Conservation (phyloP, 306 rosid genomes). For the Sesbania bispinosa region DNA sequence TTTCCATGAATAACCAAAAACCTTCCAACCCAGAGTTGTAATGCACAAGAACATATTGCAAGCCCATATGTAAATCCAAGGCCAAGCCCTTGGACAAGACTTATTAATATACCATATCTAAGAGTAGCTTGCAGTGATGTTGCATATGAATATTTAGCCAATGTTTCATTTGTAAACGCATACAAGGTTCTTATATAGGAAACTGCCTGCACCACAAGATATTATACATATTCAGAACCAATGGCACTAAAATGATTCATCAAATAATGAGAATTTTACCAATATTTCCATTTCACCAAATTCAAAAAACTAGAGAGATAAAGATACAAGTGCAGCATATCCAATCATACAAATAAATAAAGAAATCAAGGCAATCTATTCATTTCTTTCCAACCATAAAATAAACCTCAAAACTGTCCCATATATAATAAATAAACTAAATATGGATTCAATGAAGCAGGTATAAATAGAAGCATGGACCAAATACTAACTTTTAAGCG, state of each 20-base stretch:
- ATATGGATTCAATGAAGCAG: not conserved
- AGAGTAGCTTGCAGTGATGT: constrained; percentile 98
- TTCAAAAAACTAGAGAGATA: constrained; percentile 1
- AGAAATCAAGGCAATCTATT: not conserved
- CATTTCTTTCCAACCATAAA: constrained; percentile 13
- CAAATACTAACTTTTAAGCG: not conserved
- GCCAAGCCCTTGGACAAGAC: constrained; percentile 99
- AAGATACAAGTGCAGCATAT: not conserved
- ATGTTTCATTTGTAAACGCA: constrained; percentile 95
- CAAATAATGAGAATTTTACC: constrained; percentile 15
- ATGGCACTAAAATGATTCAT: constrained; percentile 8
- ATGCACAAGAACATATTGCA: constrained; percentile 99
- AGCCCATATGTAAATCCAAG: constrained; percentile 99
- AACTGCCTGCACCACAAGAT: constrained; percentile 76
- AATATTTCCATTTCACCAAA: constrained; percentile 13
- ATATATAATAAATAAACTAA: not conserved
- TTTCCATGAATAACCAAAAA: constrained; percentile 50
- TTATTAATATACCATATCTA: constrained; percentile 95
- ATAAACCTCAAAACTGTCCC: not conserved
- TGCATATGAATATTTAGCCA: constrained; percentile 98
- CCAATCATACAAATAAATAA: constrained; percentile 15
- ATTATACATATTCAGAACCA: constrained; percentile 26
- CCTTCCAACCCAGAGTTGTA: constrained; percentile 99
- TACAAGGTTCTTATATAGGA: constrained; percentile 84
- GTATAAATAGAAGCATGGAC: constrained; percentile 9